Conservation (phyloP, 331 rosid genomes). For the Acacia concinna region DNA sequence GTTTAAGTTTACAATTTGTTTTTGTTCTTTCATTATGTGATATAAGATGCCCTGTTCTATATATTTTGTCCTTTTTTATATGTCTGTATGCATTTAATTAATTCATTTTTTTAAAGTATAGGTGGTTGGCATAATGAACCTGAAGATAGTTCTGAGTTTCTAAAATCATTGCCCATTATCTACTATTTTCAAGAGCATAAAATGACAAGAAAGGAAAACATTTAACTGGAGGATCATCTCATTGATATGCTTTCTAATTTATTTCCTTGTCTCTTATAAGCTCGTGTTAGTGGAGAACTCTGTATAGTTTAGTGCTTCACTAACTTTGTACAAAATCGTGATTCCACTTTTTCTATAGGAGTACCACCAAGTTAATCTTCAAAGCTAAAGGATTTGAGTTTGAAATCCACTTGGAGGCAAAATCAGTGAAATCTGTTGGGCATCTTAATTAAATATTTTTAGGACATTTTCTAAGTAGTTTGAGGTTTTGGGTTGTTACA, state of each 20-base stretch:
- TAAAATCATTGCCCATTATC: not conserved
- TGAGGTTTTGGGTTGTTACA: not conserved
- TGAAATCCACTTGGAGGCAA: not conserved
- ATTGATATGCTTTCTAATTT: not conserved
- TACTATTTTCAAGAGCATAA: not conserved
- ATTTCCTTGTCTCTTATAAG: not conserved
- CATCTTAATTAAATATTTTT: not conserved
- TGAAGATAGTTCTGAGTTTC: conserved; percentile 11
- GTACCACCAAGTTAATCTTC: not conserved
- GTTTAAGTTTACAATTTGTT: conserved; percentile 37
- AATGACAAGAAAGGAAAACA: not conserved
- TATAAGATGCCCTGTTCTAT: conserved; percentile 2
- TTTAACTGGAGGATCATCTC: conserved; percentile 15
- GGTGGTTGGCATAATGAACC: conserved; percentile 1
- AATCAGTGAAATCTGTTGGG: not conserved
- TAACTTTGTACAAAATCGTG: not conserved
- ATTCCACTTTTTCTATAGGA: not conserved
- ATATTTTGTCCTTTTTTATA: not conserved
- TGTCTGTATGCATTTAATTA: not conserved
- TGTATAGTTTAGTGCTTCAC: not conserved
- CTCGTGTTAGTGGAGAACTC: conserved; percentile 6
- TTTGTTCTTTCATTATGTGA: conserved; percentile 22
- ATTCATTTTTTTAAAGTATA: conserved; percentile 2
- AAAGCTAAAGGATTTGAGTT: not conserved
- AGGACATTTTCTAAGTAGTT: not conserved